These are phyloP conservation scores for Blastobotrys aristatus DNA, from an alignment of 1,139 yeast genomes.

Conservation along the genomic window DNA sequence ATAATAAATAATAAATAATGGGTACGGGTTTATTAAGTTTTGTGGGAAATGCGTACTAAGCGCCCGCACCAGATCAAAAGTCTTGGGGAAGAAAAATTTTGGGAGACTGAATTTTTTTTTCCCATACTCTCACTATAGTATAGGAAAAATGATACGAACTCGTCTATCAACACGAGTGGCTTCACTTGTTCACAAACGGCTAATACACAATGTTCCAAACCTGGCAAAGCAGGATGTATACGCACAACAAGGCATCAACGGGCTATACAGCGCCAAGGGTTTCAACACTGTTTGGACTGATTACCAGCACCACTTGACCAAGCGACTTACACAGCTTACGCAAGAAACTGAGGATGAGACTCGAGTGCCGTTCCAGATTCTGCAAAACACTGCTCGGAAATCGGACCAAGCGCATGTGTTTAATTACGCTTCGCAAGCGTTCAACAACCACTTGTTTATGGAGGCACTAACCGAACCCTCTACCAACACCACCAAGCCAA, in stretches of 20 bases:
- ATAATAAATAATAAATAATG: no score
- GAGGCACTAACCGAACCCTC: slow-evolving; percentile 49
- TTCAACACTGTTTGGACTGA: slow-evolving; percentile 75
- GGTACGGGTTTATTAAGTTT: no score
- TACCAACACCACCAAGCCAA: slow-evolving; percentile 32
- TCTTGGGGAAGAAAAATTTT: no score
- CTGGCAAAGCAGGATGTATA: slow-evolving; percentile 43
- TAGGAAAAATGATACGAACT: not conserved
- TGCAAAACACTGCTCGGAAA: slow-evolving; percentile 66
- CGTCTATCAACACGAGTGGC: not conserved
- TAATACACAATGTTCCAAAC: slow-evolving; percentile 62
- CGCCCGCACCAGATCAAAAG: no score
- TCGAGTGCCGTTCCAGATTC: slow-evolving; percentile 69
- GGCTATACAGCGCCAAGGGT: slow-evolving; percentile 64
- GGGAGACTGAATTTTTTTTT: no score
- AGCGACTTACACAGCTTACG: slow-evolving; percentile 67
- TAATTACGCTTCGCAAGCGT: slow-evolving; percentile 87
- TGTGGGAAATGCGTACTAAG: no score
- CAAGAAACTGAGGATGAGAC: slow-evolving; percentile 68
- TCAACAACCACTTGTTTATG: slow-evolving; percentile 86
- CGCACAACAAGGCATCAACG: slow-evolving; percentile 55
- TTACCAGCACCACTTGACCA: slow-evolving; percentile 65
- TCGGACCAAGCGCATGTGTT: slow-evolving; percentile 66
- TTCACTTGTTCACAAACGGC: slow-evolving; percentile 23
- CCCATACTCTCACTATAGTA: no score